Base-by-base conservation (phyloP, 352 stramenopile species). In the Globisporangium iwayamae region DNA sequence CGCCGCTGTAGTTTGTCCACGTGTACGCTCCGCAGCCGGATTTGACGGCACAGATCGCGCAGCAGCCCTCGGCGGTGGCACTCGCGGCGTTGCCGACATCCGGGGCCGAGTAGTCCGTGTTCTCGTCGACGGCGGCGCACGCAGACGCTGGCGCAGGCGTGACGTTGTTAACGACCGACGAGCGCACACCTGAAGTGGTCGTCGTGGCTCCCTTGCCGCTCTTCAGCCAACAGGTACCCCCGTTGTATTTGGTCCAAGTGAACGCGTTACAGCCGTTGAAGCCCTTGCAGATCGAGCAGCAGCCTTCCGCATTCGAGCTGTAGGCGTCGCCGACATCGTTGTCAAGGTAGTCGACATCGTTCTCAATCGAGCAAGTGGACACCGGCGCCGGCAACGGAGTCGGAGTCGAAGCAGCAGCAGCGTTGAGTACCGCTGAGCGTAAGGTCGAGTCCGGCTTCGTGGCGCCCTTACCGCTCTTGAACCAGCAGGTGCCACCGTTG, bases 191-290 rank as follows among this genome's bases (percentile, higher is more conserved):
- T 11, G 13, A 8, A 11, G 52, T 8, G 32, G 11, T 41, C n/a
- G 50, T 56, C 11, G 50, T 56, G 3, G 66, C 60, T 3, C 43
- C 43, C 18, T 69, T 46, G 45, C 13, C 38, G 22, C 63, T 80
- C 69, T 88, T 90, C 36, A 88, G 68, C 68, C 73, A 89, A 57
- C 79, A 87, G 14, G 73, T 86, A 4, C 80, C 80, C 11, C 72
- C 67, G 43, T 80, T 82, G 68, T 69, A 73, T 56, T 75, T 75
- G 13, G 50, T 83, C 81, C 81, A 90, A 0, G 76, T 71, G 69
- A 73, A 88, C 0, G 73, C 75, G 3, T 72, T 70, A 41, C 79
- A 88, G 18, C 60, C 66, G 7, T 18, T 65, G 9, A 45, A 63
- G 3, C 47, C n/a, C 4, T 58, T 20, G 38, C 76, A 88, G 38